Percentiles rank a stretch among this genome's conserved stretches.
Evolutionary conservation across 805 yeast species (phyloP).

Genomic region (Starmerella geochares): DNA sequence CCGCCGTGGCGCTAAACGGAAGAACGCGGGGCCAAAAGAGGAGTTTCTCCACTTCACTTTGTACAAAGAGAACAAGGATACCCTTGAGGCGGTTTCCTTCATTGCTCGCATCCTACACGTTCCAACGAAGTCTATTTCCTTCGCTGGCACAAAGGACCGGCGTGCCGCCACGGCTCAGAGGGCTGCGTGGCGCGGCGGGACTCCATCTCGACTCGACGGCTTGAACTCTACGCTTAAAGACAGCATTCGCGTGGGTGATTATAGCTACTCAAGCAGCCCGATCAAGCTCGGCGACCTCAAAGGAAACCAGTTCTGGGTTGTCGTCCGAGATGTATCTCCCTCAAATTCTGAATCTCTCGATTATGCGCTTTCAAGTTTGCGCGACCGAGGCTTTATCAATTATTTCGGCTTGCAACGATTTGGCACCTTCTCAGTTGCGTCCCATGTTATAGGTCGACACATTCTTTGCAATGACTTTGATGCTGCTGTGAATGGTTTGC

Average conservation of each 20-base stretch:
- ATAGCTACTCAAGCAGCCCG: conserved; percentile 50
- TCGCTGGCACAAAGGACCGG: conserved; percentile 94
- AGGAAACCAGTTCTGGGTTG: conserved; percentile 84
- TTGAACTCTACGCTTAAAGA: conserved; percentile 58
- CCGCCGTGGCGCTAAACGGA: conserved; percentile 2
- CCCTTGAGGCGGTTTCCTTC: conserved; percentile 84
- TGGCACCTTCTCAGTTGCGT: conserved; percentile 89
- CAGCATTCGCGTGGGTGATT: conserved; percentile 74
- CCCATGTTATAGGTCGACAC: conserved; percentile 72
- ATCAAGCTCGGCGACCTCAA: conserved; percentile 69
- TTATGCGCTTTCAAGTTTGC: conserved; percentile 44
- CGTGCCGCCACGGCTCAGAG: conserved; percentile 91
- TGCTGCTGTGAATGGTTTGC: conserved; percentile 62
- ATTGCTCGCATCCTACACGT: conserved; percentile 62
- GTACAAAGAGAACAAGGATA: conserved; percentile 91
- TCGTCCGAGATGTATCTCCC: conserved; percentile 60
- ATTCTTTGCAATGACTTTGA: conserved; percentile 68
- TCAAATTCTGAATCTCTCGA: conserved; percentile 35
- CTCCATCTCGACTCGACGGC: conserved; percentile 60
- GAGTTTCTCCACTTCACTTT: conserved; percentile 64
- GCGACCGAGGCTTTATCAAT: conserved; percentile 70
- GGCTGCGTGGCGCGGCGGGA: conserved; percentile 48
- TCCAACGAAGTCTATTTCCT: conserved; percentile 60
- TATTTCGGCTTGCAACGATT: conserved; percentile 98
- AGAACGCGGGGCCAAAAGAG: conserved; percentile 31